phyloP scores from a whole-genome alignment of 495 filamentous ascomycete genomes.

The Pyrenula aspistea region DNA sequence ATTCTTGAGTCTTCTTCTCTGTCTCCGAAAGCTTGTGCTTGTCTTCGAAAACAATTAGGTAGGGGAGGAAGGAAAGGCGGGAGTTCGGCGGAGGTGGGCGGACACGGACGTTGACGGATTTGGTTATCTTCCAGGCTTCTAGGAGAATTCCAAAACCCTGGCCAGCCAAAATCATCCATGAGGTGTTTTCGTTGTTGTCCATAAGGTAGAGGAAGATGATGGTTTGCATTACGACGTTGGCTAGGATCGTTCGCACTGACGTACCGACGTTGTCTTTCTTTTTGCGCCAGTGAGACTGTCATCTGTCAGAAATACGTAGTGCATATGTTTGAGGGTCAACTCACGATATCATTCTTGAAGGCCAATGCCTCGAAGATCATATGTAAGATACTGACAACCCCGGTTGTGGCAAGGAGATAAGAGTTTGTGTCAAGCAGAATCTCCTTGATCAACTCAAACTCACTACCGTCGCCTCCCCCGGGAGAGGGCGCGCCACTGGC shows the following conservation, averaged over 20 bases:
- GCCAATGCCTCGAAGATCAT: slow-evolving; percentile 93
- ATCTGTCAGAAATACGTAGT: slow-evolving; percentile 8
- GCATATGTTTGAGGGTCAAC: slow-evolving; percentile 5
- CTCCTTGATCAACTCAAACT: slow-evolving; percentile 93
- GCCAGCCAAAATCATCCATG: slow-evolving; percentile 94
- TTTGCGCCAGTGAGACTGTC: slow-evolving; percentile 79
- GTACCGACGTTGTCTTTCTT: slow-evolving; percentile 99
- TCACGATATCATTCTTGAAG: slow-evolving; percentile 89
- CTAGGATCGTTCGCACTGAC: slow-evolving; percentile 88
- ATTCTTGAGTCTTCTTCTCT: slow-evolving; percentile 95
- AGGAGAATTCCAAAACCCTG: slow-evolving; percentile 90
- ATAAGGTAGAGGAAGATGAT: slow-evolving; percentile 97
- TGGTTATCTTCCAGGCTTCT: slow-evolving; percentile 98
- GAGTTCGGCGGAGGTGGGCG: slow-evolving; percentile 50
- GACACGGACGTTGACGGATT: slow-evolving; percentile 81
- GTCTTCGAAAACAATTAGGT: slow-evolving; percentile 81
- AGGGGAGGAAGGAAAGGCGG: slow-evolving; percentile 65
- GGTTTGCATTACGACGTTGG: slow-evolving; percentile 94
- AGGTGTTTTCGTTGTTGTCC: slow-evolving; percentile 94
- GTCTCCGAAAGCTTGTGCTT: slow-evolving; percentile 93
- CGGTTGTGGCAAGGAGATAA: slow-evolving; percentile 75
- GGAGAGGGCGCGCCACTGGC: slow-evolving; percentile 51
- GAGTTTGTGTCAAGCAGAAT: slow-evolving; percentile 90
- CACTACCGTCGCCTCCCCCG: slow-evolving; percentile 59
- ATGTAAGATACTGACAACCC: slow-evolving; percentile 74